Evolutionary conservation across 192 early-diverging fungal species (phyloP), one percentile per base, ranked within the genome.

Genomic region (Entomortierella chlamydospora): DNA sequence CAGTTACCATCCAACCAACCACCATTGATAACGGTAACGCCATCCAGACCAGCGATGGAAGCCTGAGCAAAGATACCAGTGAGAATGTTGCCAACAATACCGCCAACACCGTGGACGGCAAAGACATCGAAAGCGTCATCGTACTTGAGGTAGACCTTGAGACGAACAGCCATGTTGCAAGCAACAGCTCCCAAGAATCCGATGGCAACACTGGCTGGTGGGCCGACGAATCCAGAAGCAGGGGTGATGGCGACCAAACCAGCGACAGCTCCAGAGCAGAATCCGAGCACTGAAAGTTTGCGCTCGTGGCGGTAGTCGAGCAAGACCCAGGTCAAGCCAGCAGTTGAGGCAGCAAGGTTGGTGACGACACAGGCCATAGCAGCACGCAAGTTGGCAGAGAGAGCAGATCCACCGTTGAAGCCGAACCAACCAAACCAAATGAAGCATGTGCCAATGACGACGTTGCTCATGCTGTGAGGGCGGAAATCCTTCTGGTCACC

Each of bases 381-480:
- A 42, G 96, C 95, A 59, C 97, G 92, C 31, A 93, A 68, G 62
- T 94, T 96, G 31, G 93, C 91, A 2, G 88, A 86, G 33, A 93
- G 82, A 15, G 91, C 93, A 37, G 92, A 93, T 45, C 96, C 97
- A 57, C 91, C 96, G 83, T 99, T 98, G 87, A 99, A 99, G 0
- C 95, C 96, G 57, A 95, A 94, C 97, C 97, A 98, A 53, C 97
- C 95, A 59, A 96, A 96, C 95, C 96, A 97, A 54, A 98, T 87
- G 50, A 98, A 87, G 41, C 89, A 88, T 28, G 93, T 92, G 25
- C 95, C 97, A 45, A 98, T 86, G 66, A 97, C 92, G 26, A 98
- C 96, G 83, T 95, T 94, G 73, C 92, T 90, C 82, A 97, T 91
- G 84, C 93, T 95, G 83, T 97, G 95, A 17, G 96, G 95, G 56